Evolutionary conservation across 306 rosid species (phyloP).

Genomic region (Alnus rubra): DNA sequence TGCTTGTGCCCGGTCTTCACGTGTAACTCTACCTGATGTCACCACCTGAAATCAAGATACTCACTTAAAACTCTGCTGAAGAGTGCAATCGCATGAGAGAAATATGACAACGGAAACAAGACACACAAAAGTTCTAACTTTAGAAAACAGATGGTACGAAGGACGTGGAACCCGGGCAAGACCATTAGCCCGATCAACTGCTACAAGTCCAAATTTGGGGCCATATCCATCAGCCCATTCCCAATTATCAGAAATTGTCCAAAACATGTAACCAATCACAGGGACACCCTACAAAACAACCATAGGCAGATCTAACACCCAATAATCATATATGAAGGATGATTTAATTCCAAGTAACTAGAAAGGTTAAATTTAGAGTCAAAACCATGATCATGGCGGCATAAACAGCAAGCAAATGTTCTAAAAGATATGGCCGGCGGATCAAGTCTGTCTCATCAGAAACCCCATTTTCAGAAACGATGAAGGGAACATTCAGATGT

Average conservation of each 20-base stretch:
- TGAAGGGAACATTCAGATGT: constrained; percentile 79
- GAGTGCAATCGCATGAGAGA: constrained; percentile 20
- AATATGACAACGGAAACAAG: constrained; percentile 14
- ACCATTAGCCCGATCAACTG: constrained; percentile 74
- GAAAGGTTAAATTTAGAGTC: constrained; percentile 22
- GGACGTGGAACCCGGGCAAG: constrained; percentile 83
- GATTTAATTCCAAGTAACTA: constrained; percentile 1
- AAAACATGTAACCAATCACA: constrained; percentile 62
- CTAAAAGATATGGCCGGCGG: constrained; percentile 83
- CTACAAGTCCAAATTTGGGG: constrained; percentile 98
- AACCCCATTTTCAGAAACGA: constrained; percentile 86
- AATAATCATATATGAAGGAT: constrained; percentile 21
- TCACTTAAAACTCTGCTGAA: constrained; percentile 21
- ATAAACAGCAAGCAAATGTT: constrained; percentile 78
- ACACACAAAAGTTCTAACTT: constrained; percentile 41
- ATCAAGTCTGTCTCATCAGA: constrained; percentile 90
- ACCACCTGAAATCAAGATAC: constrained; percentile 60
- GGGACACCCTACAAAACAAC: constrained; percentile 73
- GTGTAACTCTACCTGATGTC: constrained; percentile 63
- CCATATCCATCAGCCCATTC: constrained; percentile 99
- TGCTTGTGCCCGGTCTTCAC: constrained; percentile 62
- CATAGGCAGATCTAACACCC: constrained; percentile 18
- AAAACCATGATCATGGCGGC: constrained; percentile 83
- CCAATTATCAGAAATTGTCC: constrained; percentile 98
- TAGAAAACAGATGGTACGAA: constrained; percentile 84